Percentiles rank a stretch among this genome's conserved stretches.
These are phyloP conservation scores for Kodamaea alishanica DNA, from an alignment of 1,139 yeast genomes.

Conservation along the genomic window DNA sequence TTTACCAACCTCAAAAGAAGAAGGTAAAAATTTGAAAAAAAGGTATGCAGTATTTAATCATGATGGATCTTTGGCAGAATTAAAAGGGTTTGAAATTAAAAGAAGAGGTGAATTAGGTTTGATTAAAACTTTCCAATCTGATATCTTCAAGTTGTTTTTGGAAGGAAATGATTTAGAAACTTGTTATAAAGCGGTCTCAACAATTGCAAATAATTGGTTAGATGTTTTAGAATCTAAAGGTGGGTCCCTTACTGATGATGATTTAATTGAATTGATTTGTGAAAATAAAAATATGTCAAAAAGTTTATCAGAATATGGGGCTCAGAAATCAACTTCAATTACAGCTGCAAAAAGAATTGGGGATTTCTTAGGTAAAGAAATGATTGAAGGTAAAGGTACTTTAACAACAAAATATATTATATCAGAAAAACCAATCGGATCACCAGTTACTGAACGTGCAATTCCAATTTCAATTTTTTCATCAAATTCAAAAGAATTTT, in stretches of 20 bases:
- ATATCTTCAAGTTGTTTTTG: conserved; percentile 84
- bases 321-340: conserved; percentile 90
- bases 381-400: conserved; percentile 90
- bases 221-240: conserved; percentile 91
- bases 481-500: conserved; percentile 63
- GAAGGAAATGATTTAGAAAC: conserved; percentile 75
- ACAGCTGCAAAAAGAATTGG: conserved; percentile 93
- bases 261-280: conserved; percentile 88
- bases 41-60: conserved; percentile 95
- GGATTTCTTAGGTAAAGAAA: conserved; percentile 93
- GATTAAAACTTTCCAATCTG: conserved; percentile 92
- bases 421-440: conserved; percentile 74
- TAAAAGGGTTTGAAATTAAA: conserved; percentile 94
- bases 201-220: conserved; percentile 92
- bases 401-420: conserved; percentile 93
- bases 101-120: conserved; percentile 94
- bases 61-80: conserved; percentile 90
- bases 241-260: conserved; percentile 85
- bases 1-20: conserved; percentile 94
- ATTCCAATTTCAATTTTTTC: conserved; percentile 95
- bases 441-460: conserved; percentile 96
- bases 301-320: conserved; percentile 82
- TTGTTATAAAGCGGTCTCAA: conserved; percentile 88
- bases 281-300: conserved; percentile 96
- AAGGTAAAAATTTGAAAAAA: conserved; percentile 93